These are phyloP conservation scores for Chaetomium strumarium DNA, from an alignment of 2,329 filamentous ascomycete species.

Conservation along the genomic window DNA sequence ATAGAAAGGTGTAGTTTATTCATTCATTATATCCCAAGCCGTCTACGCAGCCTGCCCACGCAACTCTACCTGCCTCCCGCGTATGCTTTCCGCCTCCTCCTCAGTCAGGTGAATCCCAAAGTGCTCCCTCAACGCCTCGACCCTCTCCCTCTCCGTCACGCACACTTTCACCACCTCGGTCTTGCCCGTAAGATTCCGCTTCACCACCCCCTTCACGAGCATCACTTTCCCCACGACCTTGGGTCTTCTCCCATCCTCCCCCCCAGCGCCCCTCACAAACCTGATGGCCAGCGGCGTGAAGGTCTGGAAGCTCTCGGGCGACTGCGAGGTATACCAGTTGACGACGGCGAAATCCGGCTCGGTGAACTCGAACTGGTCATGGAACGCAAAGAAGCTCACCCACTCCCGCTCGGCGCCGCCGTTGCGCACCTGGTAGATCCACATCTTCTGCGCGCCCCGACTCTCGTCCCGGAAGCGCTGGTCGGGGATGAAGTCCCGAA, in stretches of 20 bases:
- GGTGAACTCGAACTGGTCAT: constrained; percentile 54
- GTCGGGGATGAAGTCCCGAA: constrained; percentile 8
- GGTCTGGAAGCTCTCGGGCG: constrained; percentile 45
- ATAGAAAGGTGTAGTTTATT: neutral
- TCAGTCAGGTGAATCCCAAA: constrained; percentile 48
- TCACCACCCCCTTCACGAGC: constrained; percentile 46
- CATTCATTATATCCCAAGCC: too few relatives aligned
- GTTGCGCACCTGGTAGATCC: constrained; percentile 59
- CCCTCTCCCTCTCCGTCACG: constrained; percentile 46
- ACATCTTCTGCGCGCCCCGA: constrained; percentile 41
- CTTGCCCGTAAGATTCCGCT: constrained; percentile 46
- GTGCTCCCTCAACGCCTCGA: constrained; percentile 44
- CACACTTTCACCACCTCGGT: constrained; percentile 43
- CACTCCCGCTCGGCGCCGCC: constrained; percentile 42
- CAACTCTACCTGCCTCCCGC: constrained; percentile 44
- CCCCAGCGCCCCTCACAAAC: constrained; percentile 41
- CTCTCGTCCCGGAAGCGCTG: constrained; percentile 25
- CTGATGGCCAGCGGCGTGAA: constrained; percentile 46
- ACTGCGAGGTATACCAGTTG: constrained; percentile 50
- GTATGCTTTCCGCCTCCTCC: constrained; percentile 46
- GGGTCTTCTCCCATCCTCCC: constrained; percentile 28
- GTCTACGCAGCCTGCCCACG: neutral
- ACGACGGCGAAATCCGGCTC: constrained; percentile 54
- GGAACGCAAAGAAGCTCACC: constrained; percentile 59
- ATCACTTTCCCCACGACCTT: constrained; percentile 49